phyloP scores from a whole-genome alignment of 441 rosid genomes.

The Theobroma grandiflorum region DNA sequence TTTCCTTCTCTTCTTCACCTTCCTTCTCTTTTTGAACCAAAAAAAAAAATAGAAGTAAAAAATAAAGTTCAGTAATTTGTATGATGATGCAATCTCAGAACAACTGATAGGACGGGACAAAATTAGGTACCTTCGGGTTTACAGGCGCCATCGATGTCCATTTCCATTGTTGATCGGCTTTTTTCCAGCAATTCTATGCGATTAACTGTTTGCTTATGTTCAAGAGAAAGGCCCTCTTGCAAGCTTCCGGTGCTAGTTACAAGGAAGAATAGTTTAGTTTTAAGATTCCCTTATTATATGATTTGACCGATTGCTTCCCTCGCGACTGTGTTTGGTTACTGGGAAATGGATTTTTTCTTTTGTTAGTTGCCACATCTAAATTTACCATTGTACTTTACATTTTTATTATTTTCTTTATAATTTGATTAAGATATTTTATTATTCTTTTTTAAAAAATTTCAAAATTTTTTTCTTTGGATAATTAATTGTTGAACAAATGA shows the following conservation, averaged over 20 bases:
- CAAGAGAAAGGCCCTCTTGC: background rate
- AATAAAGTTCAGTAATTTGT: background rate
- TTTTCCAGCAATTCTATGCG: background rate
- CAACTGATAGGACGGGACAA: background rate
- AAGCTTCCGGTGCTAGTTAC: background rate
- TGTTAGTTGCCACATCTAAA: too few species aligned
- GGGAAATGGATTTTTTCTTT: too few species aligned
- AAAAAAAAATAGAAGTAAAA: background rate
- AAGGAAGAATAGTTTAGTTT: too few species aligned
- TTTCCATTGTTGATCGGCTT: constrained; percentile 33
- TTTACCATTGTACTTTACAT: too few species aligned
- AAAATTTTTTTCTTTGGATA: too few species aligned
- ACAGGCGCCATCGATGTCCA: constrained; percentile 41
- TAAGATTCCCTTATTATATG: too few species aligned
- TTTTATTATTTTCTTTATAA: too few species aligned
- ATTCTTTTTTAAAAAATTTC: too few species aligned
- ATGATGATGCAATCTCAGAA: background rate
- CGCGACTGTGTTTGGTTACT: too few species aligned
- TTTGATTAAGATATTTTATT: too few species aligned
- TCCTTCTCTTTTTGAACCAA: background rate
- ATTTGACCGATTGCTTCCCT: too few species aligned
- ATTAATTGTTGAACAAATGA: too few species aligned
- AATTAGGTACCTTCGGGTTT: constrained; percentile 34
- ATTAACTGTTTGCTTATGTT: background rate
- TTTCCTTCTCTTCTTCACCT: constrained; percentile 45